A percentile compares a stretch with the other conserved stretches of the same genome.
These are phyloP conservation scores for Periglandula ipomoeae DNA, from an alignment of 2,329 filamentous ascomycete genomes.

Conservation along the genomic window DNA sequence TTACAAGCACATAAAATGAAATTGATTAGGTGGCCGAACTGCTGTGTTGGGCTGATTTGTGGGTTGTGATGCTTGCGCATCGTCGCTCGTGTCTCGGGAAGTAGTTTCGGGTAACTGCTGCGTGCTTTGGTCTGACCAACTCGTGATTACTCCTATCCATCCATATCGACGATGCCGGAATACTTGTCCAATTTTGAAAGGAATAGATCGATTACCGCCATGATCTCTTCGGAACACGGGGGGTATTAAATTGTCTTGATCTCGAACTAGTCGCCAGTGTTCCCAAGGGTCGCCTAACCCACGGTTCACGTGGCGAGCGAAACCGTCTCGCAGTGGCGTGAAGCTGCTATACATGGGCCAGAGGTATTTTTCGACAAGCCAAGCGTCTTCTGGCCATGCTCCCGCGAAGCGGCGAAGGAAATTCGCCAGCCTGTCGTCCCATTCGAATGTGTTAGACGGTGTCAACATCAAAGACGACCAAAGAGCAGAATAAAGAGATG, in stretches of 20 bases:
- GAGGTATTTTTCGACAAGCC: constrained; percentile 58
- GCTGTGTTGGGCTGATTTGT: constrained; percentile 8
- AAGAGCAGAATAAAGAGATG: constrained; percentile 60
- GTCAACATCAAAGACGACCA: constrained; percentile 60
- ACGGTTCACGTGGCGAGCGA: constrained; percentile 17
- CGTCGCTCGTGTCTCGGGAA: constrained; percentile 17
- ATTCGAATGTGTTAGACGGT: constrained; percentile 36
- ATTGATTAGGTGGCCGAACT: constrained; percentile 30
- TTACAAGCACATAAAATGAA: constrained; percentile 76
- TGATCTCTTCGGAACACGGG: constrained; percentile 22
- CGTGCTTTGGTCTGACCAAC: constrained; percentile 59
- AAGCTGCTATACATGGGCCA: constrained; percentile 49
- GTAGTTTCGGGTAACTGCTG: constrained; percentile 18
- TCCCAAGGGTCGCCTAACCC: constrained; percentile 21
- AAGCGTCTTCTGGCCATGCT: constrained; percentile 53
- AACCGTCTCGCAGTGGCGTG: constrained; percentile 19
- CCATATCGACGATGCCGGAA: constrained; percentile 75
- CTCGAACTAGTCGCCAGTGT: constrained; percentile 27
- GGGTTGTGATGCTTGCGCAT: constrained; percentile 17
- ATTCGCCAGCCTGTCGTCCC: constrained; percentile 54
- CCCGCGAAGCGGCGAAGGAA: constrained; percentile 41
- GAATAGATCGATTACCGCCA: constrained; percentile 15
- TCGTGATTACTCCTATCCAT: constrained; percentile 74
- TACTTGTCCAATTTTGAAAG: constrained; percentile 68
- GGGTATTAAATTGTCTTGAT: constrained; percentile 34